These are phyloP conservation scores for Pythium biforme DNA, from an alignment of 352 stramenopile species.

Conservation along the genomic window DNA sequence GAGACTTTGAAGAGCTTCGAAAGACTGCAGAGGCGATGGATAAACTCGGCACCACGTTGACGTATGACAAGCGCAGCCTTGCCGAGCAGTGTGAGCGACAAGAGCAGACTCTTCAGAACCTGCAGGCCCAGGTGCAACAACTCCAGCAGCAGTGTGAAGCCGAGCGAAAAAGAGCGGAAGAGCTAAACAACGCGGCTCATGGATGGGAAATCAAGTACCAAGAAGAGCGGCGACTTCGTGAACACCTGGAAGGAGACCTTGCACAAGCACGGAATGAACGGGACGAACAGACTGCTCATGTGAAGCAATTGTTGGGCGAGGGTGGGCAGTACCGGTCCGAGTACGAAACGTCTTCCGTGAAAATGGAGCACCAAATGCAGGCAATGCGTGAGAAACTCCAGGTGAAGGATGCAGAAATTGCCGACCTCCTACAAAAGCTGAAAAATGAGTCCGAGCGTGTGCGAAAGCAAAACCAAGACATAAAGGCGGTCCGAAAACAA, in stretches of 20 bases:
- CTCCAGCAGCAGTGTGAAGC: slow-evolving; percentile 41
- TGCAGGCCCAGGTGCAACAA: slow-evolving; percentile 48
- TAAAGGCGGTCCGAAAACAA: slow-evolving; percentile 36
- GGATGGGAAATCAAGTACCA: slow-evolving; percentile 31
- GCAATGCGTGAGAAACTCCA: slow-evolving; percentile 40
- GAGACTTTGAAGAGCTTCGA: slow-evolving; percentile 40
- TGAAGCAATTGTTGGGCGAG: slow-evolving; percentile 44
- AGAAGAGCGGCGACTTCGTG: slow-evolving; percentile 25
- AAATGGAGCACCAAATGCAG: slow-evolving; percentile 55
- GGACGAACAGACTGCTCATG: slow-evolving; percentile 33
- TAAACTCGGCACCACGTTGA: slow-evolving; percentile 32
- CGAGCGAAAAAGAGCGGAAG: slow-evolving; percentile 31
- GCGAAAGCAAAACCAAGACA: slow-evolving; percentile 40
- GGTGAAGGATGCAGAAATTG: slow-evolving; percentile 39
- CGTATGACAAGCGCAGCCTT: slow-evolving; percentile 46
- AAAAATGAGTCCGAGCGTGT: slow-evolving; percentile 36
- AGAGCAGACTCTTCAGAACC: slow-evolving; percentile 30
- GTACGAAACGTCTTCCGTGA: slow-evolving; percentile 34
- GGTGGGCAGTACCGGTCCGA: slow-evolving; percentile 47
- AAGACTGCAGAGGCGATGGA: slow-evolving; percentile 50
- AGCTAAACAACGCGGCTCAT: slow-evolving; percentile 30
- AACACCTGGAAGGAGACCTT: slow-evolving; percentile 29
- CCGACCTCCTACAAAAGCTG: slow-evolving; percentile 40
- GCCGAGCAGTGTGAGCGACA: slow-evolving; percentile 42
- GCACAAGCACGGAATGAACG: slow-evolving; percentile 15